Conservation (phyloP, 1,284 basidiomycete genomes). For the Erythrobasidium hasegawianum region DNA sequence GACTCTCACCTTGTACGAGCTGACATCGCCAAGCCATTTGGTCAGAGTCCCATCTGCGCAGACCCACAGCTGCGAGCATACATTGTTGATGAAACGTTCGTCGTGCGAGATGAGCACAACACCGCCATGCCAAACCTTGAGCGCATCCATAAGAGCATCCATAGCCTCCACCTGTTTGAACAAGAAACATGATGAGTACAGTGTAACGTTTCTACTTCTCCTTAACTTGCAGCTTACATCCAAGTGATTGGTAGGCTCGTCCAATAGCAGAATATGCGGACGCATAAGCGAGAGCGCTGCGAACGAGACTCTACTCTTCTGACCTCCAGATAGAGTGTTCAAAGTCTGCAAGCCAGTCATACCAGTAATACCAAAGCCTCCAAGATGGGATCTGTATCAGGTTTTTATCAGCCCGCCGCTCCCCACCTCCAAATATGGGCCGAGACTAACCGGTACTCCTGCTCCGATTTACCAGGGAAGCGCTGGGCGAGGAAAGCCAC, state of each 20-base stretch:
- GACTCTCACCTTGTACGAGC: conserved; percentile 30
- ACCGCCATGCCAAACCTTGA: conserved; percentile 91
- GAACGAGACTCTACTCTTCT: conserved; percentile 95
- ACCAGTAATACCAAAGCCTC: conserved; percentile 92
- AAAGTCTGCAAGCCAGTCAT: conserved; percentile 66
- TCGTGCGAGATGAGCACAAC: conserved; percentile 79
- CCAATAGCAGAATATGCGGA: conserved; percentile 82
- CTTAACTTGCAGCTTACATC: conserved; percentile 60
- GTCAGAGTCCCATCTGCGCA: conserved; percentile 64
- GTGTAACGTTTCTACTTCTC: too few species aligned
- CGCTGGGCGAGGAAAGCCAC: conserved; percentile 87
- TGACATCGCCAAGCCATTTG: conserved; percentile 31
- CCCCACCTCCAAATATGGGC: too few species aligned
- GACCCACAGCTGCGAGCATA: conserved; percentile 70
- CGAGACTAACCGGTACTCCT: conserved; percentile 64
- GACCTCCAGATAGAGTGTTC: conserved; percentile 80
- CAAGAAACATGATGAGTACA: not conserved
- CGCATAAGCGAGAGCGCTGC: conserved; percentile 72
- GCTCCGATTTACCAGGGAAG: conserved; percentile 92
- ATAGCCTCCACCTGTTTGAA: conserved; percentile 59
- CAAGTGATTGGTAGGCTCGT: conserved; percentile 94
- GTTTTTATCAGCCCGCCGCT: too few species aligned
- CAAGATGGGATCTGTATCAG: conserved; percentile 70
- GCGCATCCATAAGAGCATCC: conserved; percentile 86
- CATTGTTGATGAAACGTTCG: conserved; percentile 49